Percentiles rank a stretch among this genome's conserved stretches.
Evolutionary conservation across 495 filamentous ascomycete genomes (phyloP).

Genomic region (Hypoxylon perforatum): DNA sequence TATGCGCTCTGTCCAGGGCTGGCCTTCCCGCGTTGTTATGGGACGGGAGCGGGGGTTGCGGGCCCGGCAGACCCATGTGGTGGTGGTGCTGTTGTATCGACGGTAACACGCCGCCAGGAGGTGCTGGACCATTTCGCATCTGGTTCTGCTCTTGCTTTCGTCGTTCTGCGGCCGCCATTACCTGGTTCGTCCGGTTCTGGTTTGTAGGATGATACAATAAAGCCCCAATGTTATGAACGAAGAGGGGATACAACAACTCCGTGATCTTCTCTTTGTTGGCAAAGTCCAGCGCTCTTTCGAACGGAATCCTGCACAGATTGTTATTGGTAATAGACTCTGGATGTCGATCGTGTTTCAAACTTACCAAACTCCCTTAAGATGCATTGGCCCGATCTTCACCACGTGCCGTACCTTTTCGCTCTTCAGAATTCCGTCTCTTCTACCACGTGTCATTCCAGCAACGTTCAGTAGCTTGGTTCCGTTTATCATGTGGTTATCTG

Average conservation of each 20-base stretch:
- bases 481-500: conserved; percentile 99
- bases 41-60: conserved; percentile 77
- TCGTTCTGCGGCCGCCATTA: conserved; percentile 87
- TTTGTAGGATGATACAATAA: conserved; percentile 95
- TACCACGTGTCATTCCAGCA: conserved; percentile 95
- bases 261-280: conserved; percentile 99
- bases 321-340: conserved; percentile 13
- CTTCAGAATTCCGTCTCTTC: conserved; percentile 95
- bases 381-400: conserved; percentile 99
- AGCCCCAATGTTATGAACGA: conserved; percentile 96
- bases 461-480: conserved; percentile 97
- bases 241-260: conserved; percentile 91
- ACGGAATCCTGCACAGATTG: conserved; percentile 81
- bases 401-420: conserved; percentile 97
- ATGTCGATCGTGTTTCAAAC: conserved; percentile 48
- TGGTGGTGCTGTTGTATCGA: conserved; percentile 78
- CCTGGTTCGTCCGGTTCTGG: conserved; percentile 79
- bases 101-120: conserved; percentile 61
- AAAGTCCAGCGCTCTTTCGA: conserved; percentile 94
- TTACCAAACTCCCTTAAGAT: conserved; percentile 98
- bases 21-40: conserved; percentile 76
- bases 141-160: conserved; percentile 71
- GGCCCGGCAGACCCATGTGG: conserved; percentile 79
- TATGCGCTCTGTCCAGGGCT: conserved; percentile 81
- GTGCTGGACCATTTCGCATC: conserved; percentile 55